Evolutionary conservation across 192 early-diverging fungal genomes (phyloP), one percentile per base, ranked within the genome.

Genomic region (Coemansia sp.): DNA sequence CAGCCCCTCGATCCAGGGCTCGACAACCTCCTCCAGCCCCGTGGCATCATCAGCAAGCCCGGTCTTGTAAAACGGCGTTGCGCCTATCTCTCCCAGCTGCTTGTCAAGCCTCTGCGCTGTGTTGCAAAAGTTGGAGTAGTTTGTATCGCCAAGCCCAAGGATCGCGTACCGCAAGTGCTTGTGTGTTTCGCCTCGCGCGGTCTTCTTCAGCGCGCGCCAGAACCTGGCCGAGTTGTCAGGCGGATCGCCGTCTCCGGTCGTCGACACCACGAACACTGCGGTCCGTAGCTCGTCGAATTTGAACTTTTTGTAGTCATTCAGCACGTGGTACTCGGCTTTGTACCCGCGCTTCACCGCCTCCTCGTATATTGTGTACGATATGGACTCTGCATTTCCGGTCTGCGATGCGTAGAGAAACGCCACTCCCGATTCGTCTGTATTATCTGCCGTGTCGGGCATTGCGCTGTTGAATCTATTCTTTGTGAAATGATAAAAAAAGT

Each of bases 221-320:
- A 97, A 97, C 71, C 93, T 93, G 12, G 89, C 87, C 0, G 94
- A 86, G 83, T 98, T 98, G 76, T 98, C 96, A 7, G 96, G 96
- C 45, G 94, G 92, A 74, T 98, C 96, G 36, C 96, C 96, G 72
- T 98, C 96, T 9, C 96, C 96, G 0, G 96, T 98, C 8, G 93
- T 97, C 0, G 95, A 95, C 21, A 91, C 85, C 0, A 98, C 90
- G 71, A 96, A 87, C 59, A 98, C 87, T 6, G 61, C 65, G 4
- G 75, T 75, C 26, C 70, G 68, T 18, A 85, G 62, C 4, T 61
- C 43, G 33, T 60, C 46, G 52, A 83, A 76, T 0, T 56, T 38
- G 16, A 86, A 74, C 76, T 92, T 88, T 52, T 87, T 87, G 79
- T 88, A 85, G 70, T 94, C 92, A 68, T 98, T 89, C 49, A 94